These are phyloP conservation scores for Xylariaceae sp. DNA, from an alignment of 2,329 filamentous ascomycete genomes.

Conservation along the genomic window DNA sequence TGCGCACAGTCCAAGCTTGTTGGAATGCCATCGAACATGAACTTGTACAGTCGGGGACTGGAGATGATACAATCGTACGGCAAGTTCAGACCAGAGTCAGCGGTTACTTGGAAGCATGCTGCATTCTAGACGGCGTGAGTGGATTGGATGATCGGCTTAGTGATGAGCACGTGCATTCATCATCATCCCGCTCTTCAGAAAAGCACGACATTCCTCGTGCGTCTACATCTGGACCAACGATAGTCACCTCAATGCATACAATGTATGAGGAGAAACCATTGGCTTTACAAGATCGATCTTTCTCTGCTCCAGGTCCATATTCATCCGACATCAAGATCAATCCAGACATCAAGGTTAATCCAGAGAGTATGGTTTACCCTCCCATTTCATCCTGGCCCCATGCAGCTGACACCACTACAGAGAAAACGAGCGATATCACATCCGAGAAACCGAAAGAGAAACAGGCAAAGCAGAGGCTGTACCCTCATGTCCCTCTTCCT, in stretches of 20 bases:
- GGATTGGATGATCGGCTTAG: constrained; percentile 51
- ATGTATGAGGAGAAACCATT: constrained; percentile 12
- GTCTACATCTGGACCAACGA: constrained; percentile 18
- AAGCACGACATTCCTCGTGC: constrained; percentile 5
- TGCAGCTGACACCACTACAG: constrained; percentile 14
- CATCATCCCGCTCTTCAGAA: constrained; percentile 13
- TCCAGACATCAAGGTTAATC: constrained; percentile 8
- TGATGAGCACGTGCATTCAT: constrained; percentile 35
- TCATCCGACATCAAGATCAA: too few species aligned
- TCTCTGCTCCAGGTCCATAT: constrained; percentile 5
- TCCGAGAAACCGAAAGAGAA: constrained; percentile 20
- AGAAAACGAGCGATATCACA: constrained; percentile 14
- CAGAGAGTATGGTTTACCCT: constrained; percentile 14
- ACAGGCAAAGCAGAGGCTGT: constrained; percentile 49
- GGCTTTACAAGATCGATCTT: constrained; percentile 8
- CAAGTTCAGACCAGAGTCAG: constrained; percentile 52
- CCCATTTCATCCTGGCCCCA: constrained; percentile 5
- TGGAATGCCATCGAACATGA: constrained; percentile 67
- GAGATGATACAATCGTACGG: constrained; percentile 50
- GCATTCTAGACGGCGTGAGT: constrained; percentile 56
- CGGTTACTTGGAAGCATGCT: constrained; percentile 59
- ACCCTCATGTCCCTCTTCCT: constrained; percentile 55
- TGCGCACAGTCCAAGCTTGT: constrained; percentile 69
- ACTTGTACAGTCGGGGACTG: constrained; percentile 41
- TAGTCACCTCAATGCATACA: constrained; percentile 3